Conservation (phyloP, 495 filamentous ascomycete species). For the Paragyromitra xinjiangensis region DNA sequence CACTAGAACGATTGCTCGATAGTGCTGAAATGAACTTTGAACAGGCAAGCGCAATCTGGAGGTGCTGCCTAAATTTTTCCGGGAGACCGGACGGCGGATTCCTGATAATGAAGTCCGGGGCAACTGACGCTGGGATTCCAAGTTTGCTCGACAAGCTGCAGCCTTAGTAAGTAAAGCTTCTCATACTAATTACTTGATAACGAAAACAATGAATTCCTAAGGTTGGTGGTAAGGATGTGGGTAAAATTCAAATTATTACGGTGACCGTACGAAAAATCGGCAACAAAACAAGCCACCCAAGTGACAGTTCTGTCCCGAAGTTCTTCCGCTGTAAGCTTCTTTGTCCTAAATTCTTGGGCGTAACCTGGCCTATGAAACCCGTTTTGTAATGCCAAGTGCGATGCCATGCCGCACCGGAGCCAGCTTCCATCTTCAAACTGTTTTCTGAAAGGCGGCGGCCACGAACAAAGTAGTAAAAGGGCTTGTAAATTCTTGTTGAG, state of each 20-base stretch:
- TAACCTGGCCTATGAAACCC: conserved; percentile 38
- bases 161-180: conserved; percentile 19
- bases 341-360: conserved; percentile 21
- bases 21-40: conserved; percentile 30
- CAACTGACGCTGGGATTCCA: conserved; percentile 27
- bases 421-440: conserved; percentile 38
- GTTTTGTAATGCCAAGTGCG: conserved; percentile 36
- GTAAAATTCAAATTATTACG: conserved; percentile 18
- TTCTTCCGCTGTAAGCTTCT: conserved; percentile 16
- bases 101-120: conserved; percentile 31
- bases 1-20: conserved; percentile 28
- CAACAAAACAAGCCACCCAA: conserved; percentile 40
- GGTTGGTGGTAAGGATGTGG: not conserved
- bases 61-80: conserved; percentile 35
- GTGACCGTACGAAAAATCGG: conserved; percentile 42
- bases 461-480: conserved; percentile 36
- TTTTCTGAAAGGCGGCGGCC: conserved; percentile 33
- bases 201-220: not conserved
- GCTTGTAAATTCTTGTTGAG: conserved; percentile 33
- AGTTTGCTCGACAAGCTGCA: conserved; percentile 39
- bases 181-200: not conserved
- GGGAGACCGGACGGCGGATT: conserved; percentile 31
- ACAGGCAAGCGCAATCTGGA: conserved; percentile 31
- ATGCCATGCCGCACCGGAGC: conserved; percentile 34
- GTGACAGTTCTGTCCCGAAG: conserved; percentile 15